These are phyloP conservation scores for Pseudognaphalium luteoalbum DNA, from an alignment of 129 eudicot species.

Conservation along the genomic window DNA sequence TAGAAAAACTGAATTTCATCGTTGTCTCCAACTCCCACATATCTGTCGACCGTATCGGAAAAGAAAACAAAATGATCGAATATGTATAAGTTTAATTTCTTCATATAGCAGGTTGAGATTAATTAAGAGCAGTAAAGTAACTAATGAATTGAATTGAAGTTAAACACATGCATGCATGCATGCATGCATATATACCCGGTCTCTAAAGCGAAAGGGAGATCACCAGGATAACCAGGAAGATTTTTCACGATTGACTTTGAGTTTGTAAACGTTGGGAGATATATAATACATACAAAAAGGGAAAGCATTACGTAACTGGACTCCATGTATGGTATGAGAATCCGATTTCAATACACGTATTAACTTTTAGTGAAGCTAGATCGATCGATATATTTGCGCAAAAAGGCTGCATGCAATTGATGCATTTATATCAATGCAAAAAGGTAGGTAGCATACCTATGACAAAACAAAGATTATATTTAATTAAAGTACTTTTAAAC, in stretches of 20 bases:
- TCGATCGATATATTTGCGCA: too few species aligned
- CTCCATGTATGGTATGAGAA: neutral
- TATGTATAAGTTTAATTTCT: neutral
- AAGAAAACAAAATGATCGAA: neutral
- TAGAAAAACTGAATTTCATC: neutral
- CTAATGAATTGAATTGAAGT: too few species aligned
- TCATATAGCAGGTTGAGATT: neutral
- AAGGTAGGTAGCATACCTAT: too few species aligned
- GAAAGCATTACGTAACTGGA: neutral
- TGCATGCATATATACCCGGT: neutral
- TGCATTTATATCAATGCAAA: too few species aligned
- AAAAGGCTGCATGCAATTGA: too few species aligned
- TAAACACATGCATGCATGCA: too few species aligned
- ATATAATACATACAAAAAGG: neutral
- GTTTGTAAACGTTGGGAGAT: neutral
- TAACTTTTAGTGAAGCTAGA: too few species aligned
- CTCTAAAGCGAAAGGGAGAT: neutral
- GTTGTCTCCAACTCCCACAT: neutral
- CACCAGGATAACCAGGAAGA: neutral
- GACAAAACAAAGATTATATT: too few species aligned
- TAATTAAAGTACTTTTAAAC: too few species aligned
- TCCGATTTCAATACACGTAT: too few species aligned
- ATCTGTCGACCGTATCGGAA: neutral
- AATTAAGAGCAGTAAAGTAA: neutral
- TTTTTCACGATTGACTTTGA: neutral